Evolutionary conservation across 176 grass and related monocot genomes (phyloP), one percentile per base, ranked within the genome.

Genomic region (Chloris gayana): DNA sequence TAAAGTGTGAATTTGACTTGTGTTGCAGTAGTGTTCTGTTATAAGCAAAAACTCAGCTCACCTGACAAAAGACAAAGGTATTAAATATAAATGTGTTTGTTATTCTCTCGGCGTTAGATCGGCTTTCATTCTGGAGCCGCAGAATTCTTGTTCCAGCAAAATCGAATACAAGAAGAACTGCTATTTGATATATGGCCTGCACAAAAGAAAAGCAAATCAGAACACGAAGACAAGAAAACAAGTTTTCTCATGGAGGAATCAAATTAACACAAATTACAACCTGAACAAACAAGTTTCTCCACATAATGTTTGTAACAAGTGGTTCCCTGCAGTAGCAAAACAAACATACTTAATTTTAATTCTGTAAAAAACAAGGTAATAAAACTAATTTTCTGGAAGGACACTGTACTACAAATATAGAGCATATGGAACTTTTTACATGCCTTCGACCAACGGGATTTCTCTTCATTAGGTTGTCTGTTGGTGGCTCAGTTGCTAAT

Each of bases 211-310:
- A 41, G 64, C 33, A 34, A 14, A 76, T 81, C 41, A 84, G 53
- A 56, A 88, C 24, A 78, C 38, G 21, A 45, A 76, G 22, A 64
- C 64, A 8, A 70, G n/a, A 65, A 85, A 33, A 47, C n/a, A 21
- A 81, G 29, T 38, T 76, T 13, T 39, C 57, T 76, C 59, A 3
- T 56, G 15, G 25, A 75, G 14, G 34, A 60, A 88, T 82, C 31
- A 62, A 66, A 9, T 22, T 44, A 21, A 84, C 25, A 38, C 9
- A 84, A 47, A 69, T 54, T 74, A 75, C 78, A 76, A 92, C 95
- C 90, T 98, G 95, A 69, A 98, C 82, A 67, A 91, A 84, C 69
- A 98, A 84, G 86, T 98, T 98, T 85, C 95, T 89, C 95, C 95
- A 98, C 92, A 98, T 98, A 47, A 98, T 89, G 71, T 95, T 98